A percentile compares a stretch with the other conserved stretches of the same genome.
Evolutionary conservation across 2,329 filamentous ascomycete genomes (phyloP).

Genomic region (Herpotrichia juniperi): DNA sequence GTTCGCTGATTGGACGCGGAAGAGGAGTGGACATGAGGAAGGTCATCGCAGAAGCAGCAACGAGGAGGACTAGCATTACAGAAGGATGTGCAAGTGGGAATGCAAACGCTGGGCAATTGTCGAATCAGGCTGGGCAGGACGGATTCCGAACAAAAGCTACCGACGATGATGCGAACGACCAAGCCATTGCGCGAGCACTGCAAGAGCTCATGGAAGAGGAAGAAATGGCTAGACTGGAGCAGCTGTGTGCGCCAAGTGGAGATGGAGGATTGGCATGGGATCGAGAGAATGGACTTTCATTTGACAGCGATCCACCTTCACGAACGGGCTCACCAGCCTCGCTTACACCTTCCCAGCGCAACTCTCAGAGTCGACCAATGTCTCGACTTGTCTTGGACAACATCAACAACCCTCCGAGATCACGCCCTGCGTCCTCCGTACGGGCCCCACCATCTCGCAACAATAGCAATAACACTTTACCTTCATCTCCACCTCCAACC

Average conservation of each 20-base stretch:
- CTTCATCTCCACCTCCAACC: constrained; percentile 22
- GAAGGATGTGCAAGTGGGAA: constrained; percentile 78
- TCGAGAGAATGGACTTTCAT: constrained; percentile 41
- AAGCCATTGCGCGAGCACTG: constrained; percentile 82
- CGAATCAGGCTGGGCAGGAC: constrained; percentile 67
- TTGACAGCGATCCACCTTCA: constrained; percentile 52
- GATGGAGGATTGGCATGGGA: constrained; percentile 45
- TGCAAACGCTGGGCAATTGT: constrained; percentile 69
- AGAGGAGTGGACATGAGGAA: constrained; percentile 70
- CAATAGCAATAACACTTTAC: constrained; percentile 10
- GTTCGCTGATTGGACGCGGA: constrained; percentile 60
- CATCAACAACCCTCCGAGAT: background rate
- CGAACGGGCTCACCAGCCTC: constrained; percentile 54
- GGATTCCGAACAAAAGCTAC: constrained; percentile 85
- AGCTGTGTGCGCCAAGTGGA: constrained; percentile 52
- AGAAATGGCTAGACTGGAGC: constrained; percentile 55
- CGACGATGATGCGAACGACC: constrained; percentile 86
- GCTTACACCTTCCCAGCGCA: constrained; percentile 13
- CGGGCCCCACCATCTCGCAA: constrained; percentile 37
- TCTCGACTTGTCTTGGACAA: constrained; percentile 41
- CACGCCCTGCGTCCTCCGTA: constrained; percentile 8
- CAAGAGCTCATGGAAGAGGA: constrained; percentile 89
- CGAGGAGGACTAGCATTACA: constrained; percentile 68
- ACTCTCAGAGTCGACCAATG: constrained; percentile 33
- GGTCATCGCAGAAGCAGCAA: constrained; percentile 74